These are phyloP conservation scores for Sporisorium exsertum DNA, from an alignment of 1,284 basidiomycete genomes.

Conservation along the genomic window DNA sequence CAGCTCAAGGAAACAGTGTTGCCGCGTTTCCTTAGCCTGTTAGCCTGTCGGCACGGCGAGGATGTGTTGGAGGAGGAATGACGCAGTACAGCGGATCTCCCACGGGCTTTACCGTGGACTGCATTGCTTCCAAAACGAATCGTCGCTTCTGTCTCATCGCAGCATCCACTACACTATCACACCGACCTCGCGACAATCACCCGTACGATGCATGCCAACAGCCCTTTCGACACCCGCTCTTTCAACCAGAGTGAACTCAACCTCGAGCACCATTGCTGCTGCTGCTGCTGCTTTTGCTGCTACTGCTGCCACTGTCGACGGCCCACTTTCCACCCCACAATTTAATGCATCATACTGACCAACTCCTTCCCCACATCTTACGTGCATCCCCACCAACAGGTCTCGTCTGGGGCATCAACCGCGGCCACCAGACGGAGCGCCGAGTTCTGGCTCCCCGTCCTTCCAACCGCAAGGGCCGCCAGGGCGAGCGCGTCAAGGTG, in stretches of 20 bases:
- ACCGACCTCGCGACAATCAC: neutral
- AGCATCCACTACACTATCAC: neutral
- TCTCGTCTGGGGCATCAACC: constrained; percentile 89
- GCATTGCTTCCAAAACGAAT: no score
- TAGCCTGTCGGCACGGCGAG: no score
- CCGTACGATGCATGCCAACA: neutral
- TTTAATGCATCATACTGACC: constrained; percentile 13
- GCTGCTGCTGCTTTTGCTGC: neutral
- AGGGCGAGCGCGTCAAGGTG: constrained; percentile 74
- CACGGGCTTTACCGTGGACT: no score
- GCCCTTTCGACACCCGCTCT: neutral
- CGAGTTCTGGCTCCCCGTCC: constrained; percentile 84
- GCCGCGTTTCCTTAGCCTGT: no score
- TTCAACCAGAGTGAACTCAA: neutral
- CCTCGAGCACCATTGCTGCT: neutral
- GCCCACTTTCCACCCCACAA: neutral
- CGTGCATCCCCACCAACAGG: constrained; percentile 74
- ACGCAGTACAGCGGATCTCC: no score
- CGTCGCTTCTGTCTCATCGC: neutral
- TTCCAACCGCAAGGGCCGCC: constrained; percentile 89
- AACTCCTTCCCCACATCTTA: neutral
- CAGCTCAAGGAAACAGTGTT: no score
- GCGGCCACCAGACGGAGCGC: constrained; percentile 90
- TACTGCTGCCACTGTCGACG: neutral
- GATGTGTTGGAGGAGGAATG: no score